Percentiles rank a stretch among this genome's conserved stretches.
These are phyloP conservation scores for Perilla frutescens DNA, from an alignment of 257 asterid genomes.

Conservation along the genomic window DNA sequence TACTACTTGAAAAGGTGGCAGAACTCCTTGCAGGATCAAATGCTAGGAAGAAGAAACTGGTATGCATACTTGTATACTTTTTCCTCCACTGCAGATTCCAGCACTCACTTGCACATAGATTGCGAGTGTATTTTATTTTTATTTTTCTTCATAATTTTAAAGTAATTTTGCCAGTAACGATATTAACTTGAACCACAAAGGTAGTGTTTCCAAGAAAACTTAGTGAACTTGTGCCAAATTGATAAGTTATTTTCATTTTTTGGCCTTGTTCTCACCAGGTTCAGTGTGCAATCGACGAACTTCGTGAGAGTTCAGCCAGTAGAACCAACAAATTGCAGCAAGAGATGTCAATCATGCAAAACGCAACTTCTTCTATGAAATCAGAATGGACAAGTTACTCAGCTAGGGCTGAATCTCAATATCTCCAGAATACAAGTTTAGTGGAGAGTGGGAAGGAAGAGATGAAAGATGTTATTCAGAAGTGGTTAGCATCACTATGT, in stretches of 20 bases:
- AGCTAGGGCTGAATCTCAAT: constrained; percentile 64
- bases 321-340: constrained; percentile 69
- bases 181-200: not conserved
- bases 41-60: constrained; percentile 88
- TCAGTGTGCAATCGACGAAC: constrained; percentile 69
- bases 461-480: constrained; percentile 63
- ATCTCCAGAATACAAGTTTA: constrained; percentile 66
- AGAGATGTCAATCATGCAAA: constrained; percentile 86
- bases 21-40: constrained; percentile 86
- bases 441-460: constrained; percentile 77
- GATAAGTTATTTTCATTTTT: not conserved
- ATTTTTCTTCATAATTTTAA: not conserved
- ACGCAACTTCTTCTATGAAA: constrained; percentile 63
- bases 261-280: constrained; percentile 50
- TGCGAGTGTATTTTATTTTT: not conserved
- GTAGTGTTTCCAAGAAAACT: not conserved
- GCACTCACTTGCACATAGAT: not conserved
- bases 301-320: constrained; percentile 71
- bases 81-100: not conserved
- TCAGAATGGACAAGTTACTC: constrained; percentile 68
- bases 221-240: not conserved
- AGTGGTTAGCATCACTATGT: constrained; percentile 57
- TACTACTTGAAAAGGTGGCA: constrained; percentile 84
- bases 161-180: not conserved
- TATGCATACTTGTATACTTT: constrained; percentile 29